Conservation (phyloP, 192 early-diverging fungal species). For the Coemansia sp. region DNA sequence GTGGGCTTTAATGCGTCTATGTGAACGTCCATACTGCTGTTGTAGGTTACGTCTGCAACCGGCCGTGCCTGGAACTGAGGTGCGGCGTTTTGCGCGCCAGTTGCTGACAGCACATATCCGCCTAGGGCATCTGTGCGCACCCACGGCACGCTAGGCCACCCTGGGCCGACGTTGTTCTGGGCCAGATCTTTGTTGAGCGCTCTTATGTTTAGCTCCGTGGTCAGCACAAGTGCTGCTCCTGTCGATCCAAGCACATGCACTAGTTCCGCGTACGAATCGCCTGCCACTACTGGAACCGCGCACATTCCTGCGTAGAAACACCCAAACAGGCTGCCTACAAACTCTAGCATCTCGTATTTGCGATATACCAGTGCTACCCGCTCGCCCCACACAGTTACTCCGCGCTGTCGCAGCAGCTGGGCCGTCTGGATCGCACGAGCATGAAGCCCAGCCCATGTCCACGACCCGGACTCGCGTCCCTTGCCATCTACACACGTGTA, state of each 20-base stretch:
- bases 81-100: constrained; percentile 29
- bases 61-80: constrained; percentile 24
- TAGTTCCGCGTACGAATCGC: constrained; percentile 76
- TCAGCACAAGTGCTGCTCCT: constrained; percentile 66
- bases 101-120: constrained; percentile 50
- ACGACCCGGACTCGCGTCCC: constrained; percentile 63
- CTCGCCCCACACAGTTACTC: constrained; percentile 61
- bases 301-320: constrained; percentile 78
- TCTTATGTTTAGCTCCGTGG: constrained; percentile 75
- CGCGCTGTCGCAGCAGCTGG: constrained; percentile 63
- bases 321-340: constrained; percentile 75
- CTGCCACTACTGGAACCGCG: constrained; percentile 81
- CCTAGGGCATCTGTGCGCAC: constrained; percentile 83
- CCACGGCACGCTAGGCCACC: constrained; percentile 74
- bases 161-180: constrained; percentile 49
- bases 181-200: constrained; percentile 71
- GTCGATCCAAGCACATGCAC: constrained; percentile 71
- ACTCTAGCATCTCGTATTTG: constrained; percentile 79
- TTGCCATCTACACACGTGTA: constrained; percentile 72
- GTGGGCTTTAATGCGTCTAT: constrained; percentile 23
- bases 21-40: constrained; percentile 16
- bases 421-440: constrained; percentile 69
- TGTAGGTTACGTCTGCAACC: constrained; percentile 8
- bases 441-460: constrained; percentile 75
- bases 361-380: constrained; percentile 76